These are phyloP conservation scores for Blastomyces percursus DNA, from an alignment of 2,329 filamentous ascomycete genomes.

Conservation along the genomic window DNA sequence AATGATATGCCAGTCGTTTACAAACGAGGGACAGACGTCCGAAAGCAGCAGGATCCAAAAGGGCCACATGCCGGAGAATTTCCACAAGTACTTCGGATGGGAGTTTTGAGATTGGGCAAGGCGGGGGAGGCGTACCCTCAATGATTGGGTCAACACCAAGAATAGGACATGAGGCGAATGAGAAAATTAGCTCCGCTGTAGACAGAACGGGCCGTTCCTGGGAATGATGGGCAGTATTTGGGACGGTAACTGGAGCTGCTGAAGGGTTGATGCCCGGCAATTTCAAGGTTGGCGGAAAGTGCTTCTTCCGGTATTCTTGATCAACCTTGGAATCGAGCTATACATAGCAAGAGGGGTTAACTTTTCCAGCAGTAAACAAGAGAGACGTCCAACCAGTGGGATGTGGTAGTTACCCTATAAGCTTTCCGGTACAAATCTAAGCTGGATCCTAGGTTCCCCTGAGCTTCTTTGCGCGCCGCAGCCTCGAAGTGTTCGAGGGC, in stretches of 20 bases:
- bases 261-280: constrained; percentile 35
- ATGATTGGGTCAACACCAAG: constrained; percentile 55
- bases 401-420: constrained; percentile 56
- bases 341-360: constrained; percentile 24
- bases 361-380: neutral
- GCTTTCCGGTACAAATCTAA: constrained; percentile 79
- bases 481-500: constrained; percentile 88
- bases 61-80: constrained; percentile 63
- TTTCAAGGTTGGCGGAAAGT: constrained; percentile 60
- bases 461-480: constrained; percentile 76
- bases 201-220: constrained; percentile 42
- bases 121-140: constrained; percentile 59
- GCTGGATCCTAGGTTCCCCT: constrained; percentile 81
- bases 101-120: constrained; percentile 66
- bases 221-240: constrained; percentile 47
- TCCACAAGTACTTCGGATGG: constrained; percentile 79
- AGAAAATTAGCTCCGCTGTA: constrained; percentile 59
- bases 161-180: constrained; percentile 62
- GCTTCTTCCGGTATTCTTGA: constrained; percentile 76
- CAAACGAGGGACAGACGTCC: constrained; percentile 68
- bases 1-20: constrained; percentile 74
- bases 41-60: constrained; percentile 65
- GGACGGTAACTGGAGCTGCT: constrained; percentile 42
- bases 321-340: constrained; percentile 74
- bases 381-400: neutral